Conservation (phyloP, 2,329 filamentous ascomycete species). For the Cucurbitaria berberidis region DNA sequence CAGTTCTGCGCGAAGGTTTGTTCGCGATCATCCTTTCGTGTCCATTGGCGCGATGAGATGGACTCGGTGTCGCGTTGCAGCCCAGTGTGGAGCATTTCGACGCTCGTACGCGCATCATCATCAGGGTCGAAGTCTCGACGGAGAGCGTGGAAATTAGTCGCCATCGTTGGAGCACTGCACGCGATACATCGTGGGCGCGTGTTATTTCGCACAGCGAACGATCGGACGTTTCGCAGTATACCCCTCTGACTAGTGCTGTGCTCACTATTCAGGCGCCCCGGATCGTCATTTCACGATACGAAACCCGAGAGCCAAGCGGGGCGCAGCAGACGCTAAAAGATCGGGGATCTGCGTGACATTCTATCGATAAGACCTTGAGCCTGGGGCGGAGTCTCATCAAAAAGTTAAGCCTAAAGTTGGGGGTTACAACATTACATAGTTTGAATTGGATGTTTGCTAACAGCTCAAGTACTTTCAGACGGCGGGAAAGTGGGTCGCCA, state of each 20-base stretch:
- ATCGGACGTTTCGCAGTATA: no score
- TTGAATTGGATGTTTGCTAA: not conserved
- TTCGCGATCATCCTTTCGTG: not conserved
- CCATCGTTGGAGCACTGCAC: constrained; percentile 1
- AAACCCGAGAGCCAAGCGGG: constrained; percentile 17
- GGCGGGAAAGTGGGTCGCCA: no score
- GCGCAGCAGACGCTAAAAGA: constrained; percentile 12
- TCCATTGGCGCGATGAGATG: not conserved
- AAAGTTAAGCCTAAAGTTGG: not conserved
- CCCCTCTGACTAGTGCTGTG: no score
- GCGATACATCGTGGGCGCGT: constrained; percentile 1
- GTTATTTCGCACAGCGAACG: no score
- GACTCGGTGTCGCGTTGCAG: constrained; percentile 1
- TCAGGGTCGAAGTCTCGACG: constrained; percentile 3
- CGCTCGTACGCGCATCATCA: constrained; percentile 7
- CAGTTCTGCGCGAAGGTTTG: constrained; percentile 16
- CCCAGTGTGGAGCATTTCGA: constrained; percentile 13
- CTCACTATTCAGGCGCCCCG: constrained; percentile 18
- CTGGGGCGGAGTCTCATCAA: not conserved
- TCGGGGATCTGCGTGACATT: not conserved
- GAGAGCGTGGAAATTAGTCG: constrained; percentile 8
- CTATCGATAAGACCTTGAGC: constrained; percentile 1
- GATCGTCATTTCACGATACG: constrained; percentile 6
- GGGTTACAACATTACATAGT: not conserved
- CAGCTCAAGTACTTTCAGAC: no score